Conservation (phyloP, 2,329 filamentous ascomycete species). For the Epichloe elymi region DNA sequence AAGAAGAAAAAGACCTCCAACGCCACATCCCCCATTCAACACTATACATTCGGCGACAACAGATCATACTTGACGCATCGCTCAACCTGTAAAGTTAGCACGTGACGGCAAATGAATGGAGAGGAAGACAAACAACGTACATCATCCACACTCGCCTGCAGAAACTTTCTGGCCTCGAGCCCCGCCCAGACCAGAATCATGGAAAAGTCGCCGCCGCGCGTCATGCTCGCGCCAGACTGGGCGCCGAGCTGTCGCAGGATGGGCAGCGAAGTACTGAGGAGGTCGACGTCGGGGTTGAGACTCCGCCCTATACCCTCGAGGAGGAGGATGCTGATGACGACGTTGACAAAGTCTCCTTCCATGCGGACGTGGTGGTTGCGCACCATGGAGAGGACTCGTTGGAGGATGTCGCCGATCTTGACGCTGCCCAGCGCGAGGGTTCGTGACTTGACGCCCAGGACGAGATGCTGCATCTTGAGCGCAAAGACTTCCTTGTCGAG, state of each 20-base stretch:
- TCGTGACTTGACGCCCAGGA: constrained; percentile 76
- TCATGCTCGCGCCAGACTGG: constrained; percentile 56
- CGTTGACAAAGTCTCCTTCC: constrained; percentile 96
- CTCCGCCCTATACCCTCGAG: constrained; percentile 87
- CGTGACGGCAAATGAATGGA: neutral
- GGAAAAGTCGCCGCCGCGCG: constrained; percentile 60
- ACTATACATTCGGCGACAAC: constrained; percentile 71
- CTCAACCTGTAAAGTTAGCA: constrained; percentile 48
- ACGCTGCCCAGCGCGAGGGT: constrained; percentile 89
- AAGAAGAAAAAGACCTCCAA: neutral
- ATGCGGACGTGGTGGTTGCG: constrained; percentile 82
- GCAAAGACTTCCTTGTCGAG: constrained; percentile 84
- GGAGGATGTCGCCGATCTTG: constrained; percentile 90
- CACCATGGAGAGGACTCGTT: constrained; percentile 85
- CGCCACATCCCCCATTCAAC: neutral
- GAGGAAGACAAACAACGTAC: constrained; percentile 33
- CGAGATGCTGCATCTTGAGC: constrained; percentile 91
- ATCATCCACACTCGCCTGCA: constrained; percentile 82
- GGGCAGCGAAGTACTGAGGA: constrained; percentile 74
- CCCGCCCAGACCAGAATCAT: constrained; percentile 90
- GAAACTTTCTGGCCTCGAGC: constrained; percentile 73
- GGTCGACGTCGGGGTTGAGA: constrained; percentile 74
- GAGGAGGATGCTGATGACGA: constrained; percentile 86
- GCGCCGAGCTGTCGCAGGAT: constrained; percentile 81
- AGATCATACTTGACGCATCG: constrained; percentile 83